phyloP scores from a whole-genome alignment of 441 rosid genomes.

The Iberis amara region DNA sequence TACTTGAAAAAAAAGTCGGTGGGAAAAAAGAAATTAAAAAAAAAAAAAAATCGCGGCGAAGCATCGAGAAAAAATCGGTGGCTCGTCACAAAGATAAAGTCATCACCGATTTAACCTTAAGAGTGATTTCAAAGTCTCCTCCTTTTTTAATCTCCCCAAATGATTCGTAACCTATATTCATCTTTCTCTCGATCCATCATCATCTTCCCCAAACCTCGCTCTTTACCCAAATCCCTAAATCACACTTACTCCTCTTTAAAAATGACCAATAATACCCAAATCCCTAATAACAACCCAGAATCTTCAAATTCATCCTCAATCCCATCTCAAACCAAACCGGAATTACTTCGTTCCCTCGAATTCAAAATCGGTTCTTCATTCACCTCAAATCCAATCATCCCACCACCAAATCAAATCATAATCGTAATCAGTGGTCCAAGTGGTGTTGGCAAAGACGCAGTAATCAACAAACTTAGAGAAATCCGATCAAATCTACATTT shows the following conservation, averaged over 20 bases:
- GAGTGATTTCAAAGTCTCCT: neutral
- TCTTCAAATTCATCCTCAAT: slow-evolving; percentile 23
- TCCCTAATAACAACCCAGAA: neutral
- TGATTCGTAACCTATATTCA: slow-evolving; percentile 52
- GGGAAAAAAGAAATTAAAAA: too few species aligned
- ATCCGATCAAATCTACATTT: slow-evolving; percentile 54
- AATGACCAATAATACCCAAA: slow-evolving; percentile 52
- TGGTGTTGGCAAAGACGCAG: slow-evolving; percentile 91
- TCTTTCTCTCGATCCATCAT: slow-evolving; percentile 35
- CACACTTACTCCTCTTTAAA: slow-evolving; percentile 34
- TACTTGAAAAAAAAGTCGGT: too few species aligned
- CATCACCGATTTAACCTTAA: neutral
- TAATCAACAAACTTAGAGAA: slow-evolving; percentile 60
- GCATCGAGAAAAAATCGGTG: slow-evolving; percentile 12
- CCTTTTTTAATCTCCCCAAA: slow-evolving; percentile 24
- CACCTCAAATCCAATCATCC: slow-evolving; percentile 38
- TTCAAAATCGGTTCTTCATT: slow-evolving; percentile 55
- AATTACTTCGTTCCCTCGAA: slow-evolving; percentile 67
- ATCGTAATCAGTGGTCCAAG: slow-evolving; percentile 83
- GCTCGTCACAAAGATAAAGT: neutral
- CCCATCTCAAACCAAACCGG: slow-evolving; percentile 46
- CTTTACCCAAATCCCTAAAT: slow-evolving; percentile 15
- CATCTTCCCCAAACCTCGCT: slow-evolving; percentile 27
- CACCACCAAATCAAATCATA: slow-evolving; percentile 54
- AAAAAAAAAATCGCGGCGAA: slow-evolving; percentile 3